A percentile compares a stretch with the other conserved stretches of the same genome.
Conservation (phyloP, 2,329 filamentous ascomycete genomes). For the Coniochaeta hoffmannii region DNA sequence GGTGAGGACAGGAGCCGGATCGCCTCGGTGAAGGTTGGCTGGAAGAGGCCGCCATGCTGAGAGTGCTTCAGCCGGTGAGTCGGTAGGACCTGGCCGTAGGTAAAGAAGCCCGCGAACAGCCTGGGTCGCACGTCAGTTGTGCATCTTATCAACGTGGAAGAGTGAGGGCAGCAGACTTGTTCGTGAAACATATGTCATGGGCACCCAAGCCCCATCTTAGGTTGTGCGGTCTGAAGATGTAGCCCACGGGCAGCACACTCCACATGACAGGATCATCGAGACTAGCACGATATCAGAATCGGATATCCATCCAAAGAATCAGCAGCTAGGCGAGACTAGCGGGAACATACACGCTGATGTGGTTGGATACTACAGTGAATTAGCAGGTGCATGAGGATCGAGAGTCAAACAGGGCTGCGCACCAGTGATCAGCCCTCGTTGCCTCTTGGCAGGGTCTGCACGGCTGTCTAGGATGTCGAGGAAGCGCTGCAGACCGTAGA, state of each 20-base stretch:
- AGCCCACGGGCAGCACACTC: conserved; percentile 74
- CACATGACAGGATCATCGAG: conserved; percentile 92
- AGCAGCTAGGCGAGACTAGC: background rate
- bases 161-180: conserved; percentile 49
- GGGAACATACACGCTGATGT: conserved; percentile 70
- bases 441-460: conserved; percentile 55
- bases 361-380: conserved; percentile 63
- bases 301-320: background rate
- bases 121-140: conserved; percentile 30
- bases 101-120: conserved; percentile 71
- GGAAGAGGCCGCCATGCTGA: conserved; percentile 74
- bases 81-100: conserved; percentile 80
- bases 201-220: conserved; percentile 85
- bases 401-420: conserved; percentile 16
- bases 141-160: background rate
- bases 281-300: conserved; percentile 25
- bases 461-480: conserved; percentile 68
- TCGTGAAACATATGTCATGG: conserved; percentile 92
- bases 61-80: conserved; percentile 79
- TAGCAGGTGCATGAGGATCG: conserved; percentile 5
- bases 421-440: conserved; percentile 80
- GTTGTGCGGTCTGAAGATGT: conserved; percentile 64
- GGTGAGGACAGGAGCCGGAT: conserved; percentile 70
- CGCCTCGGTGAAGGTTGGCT: conserved; percentile 80
- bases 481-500: conserved; percentile 69